Evolutionary conservation across 768 basidiomycete genomes (phyloP).

Genomic region (Lactifluus subvellereus): DNA sequence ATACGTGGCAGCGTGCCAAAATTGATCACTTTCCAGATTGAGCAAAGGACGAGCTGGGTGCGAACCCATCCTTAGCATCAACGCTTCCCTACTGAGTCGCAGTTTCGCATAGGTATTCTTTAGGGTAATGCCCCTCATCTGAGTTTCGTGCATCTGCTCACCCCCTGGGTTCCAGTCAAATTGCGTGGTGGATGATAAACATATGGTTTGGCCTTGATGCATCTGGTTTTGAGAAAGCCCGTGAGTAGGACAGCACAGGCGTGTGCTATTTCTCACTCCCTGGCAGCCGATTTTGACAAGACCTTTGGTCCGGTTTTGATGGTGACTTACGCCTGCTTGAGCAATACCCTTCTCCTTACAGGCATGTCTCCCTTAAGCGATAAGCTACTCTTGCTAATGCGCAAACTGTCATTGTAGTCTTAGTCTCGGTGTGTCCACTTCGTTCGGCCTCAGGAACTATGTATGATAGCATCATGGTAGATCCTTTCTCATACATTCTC

Average conservation of each 20-base stretch:
- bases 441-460: neutral
- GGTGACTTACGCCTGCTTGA: slow-evolving; percentile 86
- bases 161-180: slow-evolving; percentile 39
- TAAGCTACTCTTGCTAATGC: slow-evolving; percentile 1
- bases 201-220: slow-evolving; percentile 95
- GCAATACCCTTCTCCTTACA: slow-evolving; percentile 88
- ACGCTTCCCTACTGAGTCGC: neutral
- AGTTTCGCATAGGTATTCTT: slow-evolving; percentile 26
- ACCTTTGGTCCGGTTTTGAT: slow-evolving; percentile 89
- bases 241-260: slow-evolving; percentile 40
- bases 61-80: slow-evolving; percentile 27
- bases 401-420: slow-evolving; percentile 11
- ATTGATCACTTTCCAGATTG: slow-evolving; percentile 39
- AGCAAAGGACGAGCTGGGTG: slow-evolving; percentile 56
- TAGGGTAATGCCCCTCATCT: slow-evolving; percentile 32
- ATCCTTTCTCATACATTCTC: slow-evolving; percentile 96
- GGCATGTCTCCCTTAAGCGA: slow-evolving; percentile 39
- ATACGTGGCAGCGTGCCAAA: neutral
- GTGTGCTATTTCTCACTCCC: slow-evolving; percentile 10
- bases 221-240: slow-evolving; percentile 74
- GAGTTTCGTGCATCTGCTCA: neutral
- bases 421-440: slow-evolving; percentile 7
- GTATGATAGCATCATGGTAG: slow-evolving; percentile 34
- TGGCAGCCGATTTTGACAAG: slow-evolving; percentile 68
- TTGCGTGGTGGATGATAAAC: slow-evolving; percentile 95